These are phyloP conservation scores for Entonaema liquescens DNA, from an alignment of 495 filamentous ascomycete genomes.

Conservation along the genomic window DNA sequence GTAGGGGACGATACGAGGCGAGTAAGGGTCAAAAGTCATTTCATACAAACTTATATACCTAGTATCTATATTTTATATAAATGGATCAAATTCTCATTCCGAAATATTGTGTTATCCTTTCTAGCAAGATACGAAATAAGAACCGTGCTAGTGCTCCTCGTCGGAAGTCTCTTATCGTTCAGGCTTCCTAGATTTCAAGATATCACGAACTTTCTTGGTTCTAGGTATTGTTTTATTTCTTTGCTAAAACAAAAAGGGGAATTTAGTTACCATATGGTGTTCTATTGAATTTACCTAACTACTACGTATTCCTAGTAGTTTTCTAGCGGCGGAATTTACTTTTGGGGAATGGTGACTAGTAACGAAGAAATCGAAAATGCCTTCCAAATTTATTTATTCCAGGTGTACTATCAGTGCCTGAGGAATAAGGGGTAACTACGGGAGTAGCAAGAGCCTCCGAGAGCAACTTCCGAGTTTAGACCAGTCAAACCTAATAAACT, in stretches of 20 bases:
- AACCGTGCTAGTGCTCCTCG: neutral
- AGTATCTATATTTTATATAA: neutral
- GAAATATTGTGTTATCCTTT: neutral
- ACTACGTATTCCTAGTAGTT: too few relatives aligned
- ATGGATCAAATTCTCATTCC: neutral
- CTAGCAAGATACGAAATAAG: neutral
- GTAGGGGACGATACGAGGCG: too few relatives aligned
- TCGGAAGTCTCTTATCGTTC: neutral
- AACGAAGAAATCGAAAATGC: neutral
- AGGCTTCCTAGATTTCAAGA: neutral
- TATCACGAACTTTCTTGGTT: neutral
- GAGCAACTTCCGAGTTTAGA: neutral
- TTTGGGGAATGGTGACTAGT: neutral
- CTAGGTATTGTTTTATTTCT: too few relatives aligned
- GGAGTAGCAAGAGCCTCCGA: neutral
- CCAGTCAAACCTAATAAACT: neutral
- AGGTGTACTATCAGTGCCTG: neutral
- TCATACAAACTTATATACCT: too few relatives aligned
- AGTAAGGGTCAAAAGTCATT: too few relatives aligned
- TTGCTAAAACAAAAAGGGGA: too few relatives aligned
- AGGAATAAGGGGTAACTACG: too few relatives aligned
- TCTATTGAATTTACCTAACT: too few relatives aligned
- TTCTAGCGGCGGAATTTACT: neutral
- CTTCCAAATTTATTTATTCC: neutral
- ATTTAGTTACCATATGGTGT: too few relatives aligned